Evolutionary conservation across 73 alveolate species (phyloP).

Genomic region (Paramecium bursaria): DNA sequence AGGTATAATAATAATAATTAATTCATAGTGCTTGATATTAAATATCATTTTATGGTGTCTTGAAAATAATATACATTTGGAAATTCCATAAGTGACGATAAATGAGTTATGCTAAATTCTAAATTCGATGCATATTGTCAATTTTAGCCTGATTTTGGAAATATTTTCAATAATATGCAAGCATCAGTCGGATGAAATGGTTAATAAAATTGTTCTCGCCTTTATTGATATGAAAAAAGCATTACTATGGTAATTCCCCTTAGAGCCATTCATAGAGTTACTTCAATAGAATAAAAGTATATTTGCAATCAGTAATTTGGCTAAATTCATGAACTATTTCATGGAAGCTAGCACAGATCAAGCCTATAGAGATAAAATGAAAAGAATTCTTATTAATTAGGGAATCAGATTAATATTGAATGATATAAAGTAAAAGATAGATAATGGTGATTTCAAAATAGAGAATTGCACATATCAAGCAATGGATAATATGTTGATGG

Average conservation of each 20-base stretch:
- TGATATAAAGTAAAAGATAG: conserved; percentile 5
- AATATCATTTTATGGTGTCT: conserved; percentile 16
- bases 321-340: conserved; percentile 36
- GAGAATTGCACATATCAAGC: conserved; percentile 50
- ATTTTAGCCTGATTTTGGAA: conserved; percentile 42
- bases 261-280: conserved; percentile 28
- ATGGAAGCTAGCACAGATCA: conserved; percentile 45
- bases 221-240: conserved; percentile 40
- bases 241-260: conserved; percentile 40
- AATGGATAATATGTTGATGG: conserved; percentile 24
- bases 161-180: conserved; percentile 27
- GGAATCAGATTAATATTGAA: conserved; percentile 1
- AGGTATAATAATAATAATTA: background rate
- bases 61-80: conserved; percentile 18
- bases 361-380: conserved; percentile 16
- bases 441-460: conserved; percentile 1
- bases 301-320: conserved; percentile 12
- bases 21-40: conserved; percentile 27
- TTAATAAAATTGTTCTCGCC: conserved; percentile 20
- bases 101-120: conserved; percentile 37
- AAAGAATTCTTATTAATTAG: conserved; percentile 7
- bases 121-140: conserved; percentile 39
- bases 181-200: conserved; percentile 19
- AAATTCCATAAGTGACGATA: background rate
- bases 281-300: conserved; percentile 1